Evolutionary conservation across 805 yeast genomes (phyloP).

Genomic region (Isabelozyma pseudorhagii): DNA sequence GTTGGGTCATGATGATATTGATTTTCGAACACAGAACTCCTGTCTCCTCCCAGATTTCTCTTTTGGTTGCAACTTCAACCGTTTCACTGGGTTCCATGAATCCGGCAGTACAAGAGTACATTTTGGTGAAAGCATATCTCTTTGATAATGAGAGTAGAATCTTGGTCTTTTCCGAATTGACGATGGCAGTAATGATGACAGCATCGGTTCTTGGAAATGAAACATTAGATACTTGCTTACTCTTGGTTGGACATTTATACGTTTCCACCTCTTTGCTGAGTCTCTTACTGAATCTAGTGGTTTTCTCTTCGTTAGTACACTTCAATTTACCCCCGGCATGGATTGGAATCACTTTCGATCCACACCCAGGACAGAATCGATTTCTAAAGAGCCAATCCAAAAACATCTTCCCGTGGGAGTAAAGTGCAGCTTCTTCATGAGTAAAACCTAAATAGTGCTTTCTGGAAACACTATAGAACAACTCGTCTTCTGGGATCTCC

Average conservation of each 20-base stretch:
- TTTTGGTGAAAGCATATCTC: slow-evolving; percentile 49
- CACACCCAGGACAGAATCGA: slow-evolving; percentile 85
- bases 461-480: slow-evolving; percentile 32
- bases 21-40: slow-evolving; percentile 68
- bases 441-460: slow-evolving; percentile 34
- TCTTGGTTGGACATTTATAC: slow-evolving; percentile 35
- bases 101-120: slow-evolving; percentile 90
- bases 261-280: slow-evolving; percentile 10
- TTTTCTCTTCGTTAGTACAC: slow-evolving; percentile 36
- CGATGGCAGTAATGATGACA: slow-evolving; percentile 77
- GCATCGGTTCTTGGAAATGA: slow-evolving; percentile 93
- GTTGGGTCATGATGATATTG: slow-evolving; percentile 71
- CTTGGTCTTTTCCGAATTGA: slow-evolving; percentile 56
- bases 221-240: slow-evolving; percentile 60
- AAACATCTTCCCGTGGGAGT: slow-evolving; percentile 79
- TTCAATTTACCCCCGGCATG: slow-evolving; percentile 64
- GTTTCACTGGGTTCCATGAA: slow-evolving; percentile 95
- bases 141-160: slow-evolving; percentile 69
- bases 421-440: slow-evolving; percentile 56
- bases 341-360: slow-evolving; percentile 55
- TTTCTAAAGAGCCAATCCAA: slow-evolving; percentile 80
- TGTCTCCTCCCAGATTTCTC: slow-evolving; percentile 96
- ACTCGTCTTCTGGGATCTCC: slow-evolving; percentile 7
- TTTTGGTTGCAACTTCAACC: slow-evolving; percentile 77
- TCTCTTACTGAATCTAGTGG: slow-evolving; percentile 9